Evolutionary conservation across 225 moss, liverwort and hornwort species (phyloP), one percentile per base, ranked within the genome.

Genomic region (Marchantia paleacea): DNA sequence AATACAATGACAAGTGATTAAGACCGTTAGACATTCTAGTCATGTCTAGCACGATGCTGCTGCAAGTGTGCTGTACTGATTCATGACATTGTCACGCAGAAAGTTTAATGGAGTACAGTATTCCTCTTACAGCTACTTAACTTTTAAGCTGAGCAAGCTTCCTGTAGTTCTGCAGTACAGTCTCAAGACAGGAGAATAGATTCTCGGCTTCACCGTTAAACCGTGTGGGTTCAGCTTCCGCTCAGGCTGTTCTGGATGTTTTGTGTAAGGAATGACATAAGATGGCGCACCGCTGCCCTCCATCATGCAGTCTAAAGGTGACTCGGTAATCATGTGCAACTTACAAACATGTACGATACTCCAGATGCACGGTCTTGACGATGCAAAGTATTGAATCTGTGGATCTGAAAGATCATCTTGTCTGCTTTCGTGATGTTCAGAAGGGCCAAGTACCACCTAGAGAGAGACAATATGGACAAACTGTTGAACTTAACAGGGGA

Each of bases 401-500:
- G 13, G 13, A 14, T 7, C n/a, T 24, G 24, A 22, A 62, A 14
- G 6, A 62, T 62, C 62, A 22, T 16, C 18, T 62, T 62, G 20
- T 58, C 58, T 58, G 58, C 62, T 22, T 62, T 62, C 24, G 62
- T 24, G 62, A 3, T 16, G 22, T 24, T 62, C 1, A 24, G 62
- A 62, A 62, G 62, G n/a, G 62, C 1, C n/a, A 9, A 62, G 62
- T 24, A 62, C 62, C n/a, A 62, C 22, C 62, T 22, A 22, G 62
- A 62, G 62, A 62, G 62, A 62, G 62, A 39, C 39, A 62, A 62
- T 62, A 24, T 62, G 62, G 62, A 62, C 62, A 62, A 24, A n/a
- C 18, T 24, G 62, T 62, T 24, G 6, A 62, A 62, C 62, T 24
- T 62, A 39, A 7, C 62, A 24, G 62, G 62, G n/a, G n/a, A n/a